A percentile compares a stretch with the other conserved stretches of the same genome.
phyloP scores from a whole-genome alignment of 768 basidiomycete species.

The Guyanaporus albipodus region DNA sequence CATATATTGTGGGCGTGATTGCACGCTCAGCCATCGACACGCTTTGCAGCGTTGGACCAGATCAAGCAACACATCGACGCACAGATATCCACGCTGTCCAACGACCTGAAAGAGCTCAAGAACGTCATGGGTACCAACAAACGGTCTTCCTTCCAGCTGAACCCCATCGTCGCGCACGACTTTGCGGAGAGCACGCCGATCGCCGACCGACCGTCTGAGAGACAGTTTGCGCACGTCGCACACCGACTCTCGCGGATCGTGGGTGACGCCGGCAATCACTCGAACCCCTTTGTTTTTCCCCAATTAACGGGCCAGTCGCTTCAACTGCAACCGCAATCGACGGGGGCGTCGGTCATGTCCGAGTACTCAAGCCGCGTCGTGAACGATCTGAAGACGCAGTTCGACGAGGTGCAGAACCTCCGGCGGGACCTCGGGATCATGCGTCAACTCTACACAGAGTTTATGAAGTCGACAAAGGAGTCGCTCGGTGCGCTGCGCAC shows the following conservation, averaged over 20 bases:
- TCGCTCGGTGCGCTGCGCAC: slow-evolving; percentile 71
- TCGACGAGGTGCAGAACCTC: slow-evolving; percentile 91
- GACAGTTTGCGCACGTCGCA: slow-evolving; percentile 69
- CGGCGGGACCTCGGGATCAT: slow-evolving; percentile 91
- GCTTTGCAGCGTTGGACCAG: slow-evolving; percentile 80
- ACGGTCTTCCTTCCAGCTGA: slow-evolving; percentile 46
- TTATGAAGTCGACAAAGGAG: slow-evolving; percentile 88
- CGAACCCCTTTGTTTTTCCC: slow-evolving; percentile 41
- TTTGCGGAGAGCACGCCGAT: slow-evolving; percentile 65
- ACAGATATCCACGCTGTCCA: slow-evolving; percentile 79
- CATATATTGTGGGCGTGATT: slow-evolving; percentile 1
- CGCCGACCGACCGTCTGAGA: slow-evolving; percentile 65
- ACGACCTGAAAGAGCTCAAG: slow-evolving; percentile 88
- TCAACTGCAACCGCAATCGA: slow-evolving; percentile 57
- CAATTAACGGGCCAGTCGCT: slow-evolving; percentile 69
- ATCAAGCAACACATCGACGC: slow-evolving; percentile 97
- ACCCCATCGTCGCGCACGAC: slow-evolving; percentile 49
- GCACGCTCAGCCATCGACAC: slow-evolving; percentile 4
- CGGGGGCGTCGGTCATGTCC: slow-evolving; percentile 68
- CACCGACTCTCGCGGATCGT: slow-evolving; percentile 72
- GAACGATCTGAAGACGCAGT: slow-evolving; percentile 82
- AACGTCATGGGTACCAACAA: slow-evolving; percentile 53
- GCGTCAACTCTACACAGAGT: slow-evolving; percentile 93
- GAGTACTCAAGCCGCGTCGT: slow-evolving; percentile 74
- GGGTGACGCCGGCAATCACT: slow-evolving; percentile 36